These are phyloP conservation scores for Datura wrightii DNA, from an alignment of 257 asterid species.

Conservation along the genomic window DNA sequence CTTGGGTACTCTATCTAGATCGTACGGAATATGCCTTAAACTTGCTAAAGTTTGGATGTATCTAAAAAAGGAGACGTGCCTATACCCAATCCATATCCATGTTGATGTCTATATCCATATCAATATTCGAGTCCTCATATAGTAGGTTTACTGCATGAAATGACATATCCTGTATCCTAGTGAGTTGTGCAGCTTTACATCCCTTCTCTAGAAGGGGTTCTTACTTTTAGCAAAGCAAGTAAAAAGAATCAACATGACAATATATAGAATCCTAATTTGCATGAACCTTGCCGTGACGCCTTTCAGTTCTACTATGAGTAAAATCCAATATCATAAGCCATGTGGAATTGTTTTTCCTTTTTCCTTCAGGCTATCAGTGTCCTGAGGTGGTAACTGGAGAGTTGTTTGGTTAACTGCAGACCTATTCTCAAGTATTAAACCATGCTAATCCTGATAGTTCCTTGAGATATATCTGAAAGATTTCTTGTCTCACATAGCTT, in stretches of 20 bases:
- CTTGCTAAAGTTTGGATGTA: not conserved
- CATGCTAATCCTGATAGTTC: not conserved
- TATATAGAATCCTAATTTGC: not conserved
- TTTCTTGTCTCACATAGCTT: constrained; percentile 15
- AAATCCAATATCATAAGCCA: constrained; percentile 20
- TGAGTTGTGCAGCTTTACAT: constrained; percentile 19
- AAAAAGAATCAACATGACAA: not conserved
- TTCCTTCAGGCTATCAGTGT: not conserved
- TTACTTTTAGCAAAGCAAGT: constrained; percentile 21
- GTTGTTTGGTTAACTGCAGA: constrained; percentile 1
- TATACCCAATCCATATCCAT: not conserved
- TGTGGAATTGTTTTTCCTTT: not conserved
- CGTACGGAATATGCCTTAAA: not conserved
- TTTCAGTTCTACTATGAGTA: constrained; percentile 2
- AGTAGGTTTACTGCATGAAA: not conserved
- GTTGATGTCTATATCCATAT: not conserved
- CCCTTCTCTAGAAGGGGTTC: constrained; percentile 10
- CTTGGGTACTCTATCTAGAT: not conserved
- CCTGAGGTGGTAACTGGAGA: constrained; percentile 12
- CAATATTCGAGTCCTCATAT: not conserved
- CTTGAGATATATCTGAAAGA: constrained; percentile 15
- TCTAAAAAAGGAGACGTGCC: not conserved
- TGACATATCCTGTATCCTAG: constrained; percentile 20
- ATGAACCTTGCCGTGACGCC: constrained; percentile 8
- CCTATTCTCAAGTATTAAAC: constrained; percentile 12